Evolutionary conservation across 495 filamentous ascomycete species (phyloP), one percentile per base, ranked within the genome.

Genomic region (Aspergillus sclerotioniger): DNA sequence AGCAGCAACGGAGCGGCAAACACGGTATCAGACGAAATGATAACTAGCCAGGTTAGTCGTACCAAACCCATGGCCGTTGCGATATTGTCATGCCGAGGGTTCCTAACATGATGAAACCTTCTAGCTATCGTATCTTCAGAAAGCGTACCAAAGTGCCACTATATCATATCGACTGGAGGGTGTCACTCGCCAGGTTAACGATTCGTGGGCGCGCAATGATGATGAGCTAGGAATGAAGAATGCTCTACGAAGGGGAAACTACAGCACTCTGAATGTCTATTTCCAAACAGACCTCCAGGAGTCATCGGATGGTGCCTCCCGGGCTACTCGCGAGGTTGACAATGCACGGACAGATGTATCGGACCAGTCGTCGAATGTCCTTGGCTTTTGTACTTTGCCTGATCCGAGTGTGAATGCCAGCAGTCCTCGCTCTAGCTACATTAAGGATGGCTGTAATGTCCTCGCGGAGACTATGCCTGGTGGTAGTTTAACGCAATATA

Each of bases 181-280:
- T 45, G 72, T 91, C 21, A 86, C 89, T 19, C 88, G 88, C 57
- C 88, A 86, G 12, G 78, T 90, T 62, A 90, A 88, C 64, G 86
- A 88, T 55, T 77, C 80, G 15, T 88, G 89, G 63, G 79, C 91
- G 28, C 79, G 81, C n/a, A 80, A 84, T 41, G 65, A 80, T 13
- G 82, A 87, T 35, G 87, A 87, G 33, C 58, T 79, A 2, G 79
- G 82, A 2, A 82, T 87, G 65, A 92, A 91, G 60, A 67, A 83
- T 6, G 76, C 82, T 5, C 78, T 92, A 3, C 84, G 87, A 13
- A 68, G 64, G 55, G 80, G 80, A 43, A 75, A 47, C 46, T 83
- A 83, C 59, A 58, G 54, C 31, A 76, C 75, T 6, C 63, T 83
- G 10, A 83, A 83, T 60, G 69, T 83, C 12, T 83, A 81, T 54